These are phyloP conservation scores for Russula griseocarnosa DNA, from an alignment of 768 basidiomycete genomes.

Conservation along the genomic window DNA sequence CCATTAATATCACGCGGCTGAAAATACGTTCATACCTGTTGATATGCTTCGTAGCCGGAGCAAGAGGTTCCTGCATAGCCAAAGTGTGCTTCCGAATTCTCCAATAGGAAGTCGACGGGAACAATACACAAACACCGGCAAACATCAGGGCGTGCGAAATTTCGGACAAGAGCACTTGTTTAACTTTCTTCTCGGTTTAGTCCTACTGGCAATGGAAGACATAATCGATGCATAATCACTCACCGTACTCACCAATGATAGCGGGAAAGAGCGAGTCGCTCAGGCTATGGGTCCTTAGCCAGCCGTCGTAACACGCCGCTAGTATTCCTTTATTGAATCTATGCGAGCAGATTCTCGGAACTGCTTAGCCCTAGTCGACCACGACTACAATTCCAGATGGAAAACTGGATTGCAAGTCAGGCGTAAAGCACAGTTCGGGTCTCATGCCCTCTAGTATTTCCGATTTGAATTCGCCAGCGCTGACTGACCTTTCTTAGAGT, in stretches of 20 bases:
- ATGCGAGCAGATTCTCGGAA: not conserved
- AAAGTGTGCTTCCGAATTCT: too few species aligned
- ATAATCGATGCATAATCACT: too few species aligned
- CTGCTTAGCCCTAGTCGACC: not conserved
- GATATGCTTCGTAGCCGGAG: not conserved
- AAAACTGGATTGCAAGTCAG: not conserved
- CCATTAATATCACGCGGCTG: not conserved
- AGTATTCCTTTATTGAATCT: too few species aligned
- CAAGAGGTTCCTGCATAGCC: not conserved
- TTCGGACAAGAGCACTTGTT: too few species aligned
- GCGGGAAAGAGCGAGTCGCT: not conserved
- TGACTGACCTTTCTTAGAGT: not conserved
- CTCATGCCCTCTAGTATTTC: not conserved
- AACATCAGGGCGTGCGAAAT: too few species aligned
- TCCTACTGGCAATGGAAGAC: not conserved
- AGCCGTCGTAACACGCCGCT: too few species aligned
- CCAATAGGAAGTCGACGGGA: too few species aligned
- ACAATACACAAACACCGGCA: too few species aligned
- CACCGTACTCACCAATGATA: not conserved
- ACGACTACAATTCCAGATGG: not conserved
- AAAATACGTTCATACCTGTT: not conserved
- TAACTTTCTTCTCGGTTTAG: too few species aligned
- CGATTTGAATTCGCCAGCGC: not conserved
- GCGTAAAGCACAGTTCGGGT: not conserved
- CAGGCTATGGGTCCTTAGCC: not conserved